These are phyloP conservation scores for Xerocomus minutiporus DNA, from an alignment of 1,284 basidiomycete species.

Conservation along the genomic window DNA sequence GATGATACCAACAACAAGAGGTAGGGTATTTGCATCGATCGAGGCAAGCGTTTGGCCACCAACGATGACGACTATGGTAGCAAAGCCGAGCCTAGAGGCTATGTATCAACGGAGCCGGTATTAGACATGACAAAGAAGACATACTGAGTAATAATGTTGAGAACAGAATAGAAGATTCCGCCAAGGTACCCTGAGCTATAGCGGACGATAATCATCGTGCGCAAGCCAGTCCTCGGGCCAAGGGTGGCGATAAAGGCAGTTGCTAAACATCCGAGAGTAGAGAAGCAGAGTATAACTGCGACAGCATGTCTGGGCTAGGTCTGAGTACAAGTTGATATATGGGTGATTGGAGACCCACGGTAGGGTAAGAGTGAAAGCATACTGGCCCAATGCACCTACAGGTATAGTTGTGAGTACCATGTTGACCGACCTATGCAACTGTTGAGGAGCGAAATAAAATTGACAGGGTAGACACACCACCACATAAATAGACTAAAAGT, in stretches of 20 bases:
- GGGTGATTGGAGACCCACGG: constrained; percentile 29
- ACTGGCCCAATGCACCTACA: constrained; percentile 53
- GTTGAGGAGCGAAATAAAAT: constrained; percentile 1
- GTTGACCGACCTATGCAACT: constrained; percentile 41
- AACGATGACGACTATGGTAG: constrained; percentile 43
- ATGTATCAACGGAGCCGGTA: not conserved
- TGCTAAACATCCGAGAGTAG: constrained; percentile 37
- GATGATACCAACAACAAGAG: constrained; percentile 43
- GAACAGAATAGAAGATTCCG: constrained; percentile 50
- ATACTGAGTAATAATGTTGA: constrained; percentile 57
- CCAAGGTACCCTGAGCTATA: constrained; percentile 57
- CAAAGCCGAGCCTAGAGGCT: constrained; percentile 41
- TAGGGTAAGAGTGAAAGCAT: constrained; percentile 50
- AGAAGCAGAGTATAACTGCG: constrained; percentile 43
- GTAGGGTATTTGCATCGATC: constrained; percentile 34
- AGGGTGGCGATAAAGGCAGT: constrained; percentile 54
- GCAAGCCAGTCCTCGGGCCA: constrained; percentile 57
- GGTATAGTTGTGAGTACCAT: constrained; percentile 53
- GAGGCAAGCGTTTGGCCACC: constrained; percentile 47
- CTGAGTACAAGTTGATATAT: not conserved
- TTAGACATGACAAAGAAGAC: constrained; percentile 5
- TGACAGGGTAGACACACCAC: constrained; percentile 35
- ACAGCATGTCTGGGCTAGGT: constrained; percentile 36
- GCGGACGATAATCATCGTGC: constrained; percentile 57
- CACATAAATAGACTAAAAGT: constrained; percentile 43